Evolutionary conservation across 2,329 filamentous ascomycete genomes (phyloP).

Genomic region (Aspergillus hortae): DNA sequence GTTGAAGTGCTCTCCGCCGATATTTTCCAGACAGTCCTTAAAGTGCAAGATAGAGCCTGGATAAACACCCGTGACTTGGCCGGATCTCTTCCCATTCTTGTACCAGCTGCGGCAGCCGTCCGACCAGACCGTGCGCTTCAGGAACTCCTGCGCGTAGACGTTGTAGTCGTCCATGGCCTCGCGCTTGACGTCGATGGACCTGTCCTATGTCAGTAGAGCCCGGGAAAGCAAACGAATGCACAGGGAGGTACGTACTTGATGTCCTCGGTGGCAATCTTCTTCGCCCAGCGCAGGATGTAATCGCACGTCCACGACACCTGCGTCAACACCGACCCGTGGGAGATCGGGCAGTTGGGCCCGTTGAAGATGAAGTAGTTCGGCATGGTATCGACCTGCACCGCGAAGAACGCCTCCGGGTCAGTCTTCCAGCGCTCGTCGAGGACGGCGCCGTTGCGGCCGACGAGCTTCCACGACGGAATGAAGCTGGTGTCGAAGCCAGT

Average conservation of each 20-base stretch:
- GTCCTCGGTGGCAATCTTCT: conserved; percentile 30
- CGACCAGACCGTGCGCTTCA: conserved; percentile 30
- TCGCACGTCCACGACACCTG: conserved; percentile 21
- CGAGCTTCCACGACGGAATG: conserved; percentile 20
- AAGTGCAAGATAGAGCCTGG: conserved; percentile 13
- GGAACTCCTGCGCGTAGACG: conserved; percentile 29
- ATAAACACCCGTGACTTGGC: conserved; percentile 15
- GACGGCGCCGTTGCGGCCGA: conserved; percentile 21
- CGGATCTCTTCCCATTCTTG: conserved; percentile 12
- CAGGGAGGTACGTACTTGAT: conserved; percentile 22
- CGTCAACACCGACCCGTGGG: conserved; percentile 24
- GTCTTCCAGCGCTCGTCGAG: conserved; percentile 24
- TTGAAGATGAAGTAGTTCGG: conserved; percentile 34
- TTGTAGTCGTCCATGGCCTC: conserved; percentile 31
- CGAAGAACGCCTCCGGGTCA: conserved; percentile 23
- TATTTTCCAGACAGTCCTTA: conserved; percentile 14
- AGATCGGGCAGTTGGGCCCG: conserved; percentile 24
- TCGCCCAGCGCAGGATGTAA: conserved; percentile 27
- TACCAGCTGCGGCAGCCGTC: background rate
- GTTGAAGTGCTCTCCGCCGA: conserved; percentile 21
- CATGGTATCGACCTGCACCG: conserved; percentile 17
- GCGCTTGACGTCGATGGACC: conserved; percentile 23
- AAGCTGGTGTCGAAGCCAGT: conserved; percentile 23
- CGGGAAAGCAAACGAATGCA: background rate
- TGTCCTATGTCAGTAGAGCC: background rate